Conservation (phyloP, 2,329 filamentous ascomycete genomes). For the Aspergillus intermedius region DNA sequence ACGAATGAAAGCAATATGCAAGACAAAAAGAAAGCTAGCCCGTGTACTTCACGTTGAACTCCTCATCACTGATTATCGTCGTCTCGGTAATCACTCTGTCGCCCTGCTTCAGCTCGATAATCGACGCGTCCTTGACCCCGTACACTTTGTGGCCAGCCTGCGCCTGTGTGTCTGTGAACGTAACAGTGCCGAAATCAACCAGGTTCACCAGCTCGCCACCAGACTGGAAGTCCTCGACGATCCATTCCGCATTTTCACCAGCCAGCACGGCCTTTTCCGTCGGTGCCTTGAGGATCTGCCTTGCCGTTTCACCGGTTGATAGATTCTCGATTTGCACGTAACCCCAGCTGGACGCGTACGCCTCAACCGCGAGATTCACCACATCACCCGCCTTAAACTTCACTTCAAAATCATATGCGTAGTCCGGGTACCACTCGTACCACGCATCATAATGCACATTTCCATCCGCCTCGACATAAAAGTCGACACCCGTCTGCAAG, state of each 20-base stretch:
- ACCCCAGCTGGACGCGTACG: constrained; percentile 36
- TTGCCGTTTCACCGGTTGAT: constrained; percentile 46
- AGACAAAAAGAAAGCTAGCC: background rate
- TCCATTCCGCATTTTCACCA: constrained; percentile 57
- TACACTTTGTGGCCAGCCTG: constrained; percentile 15
- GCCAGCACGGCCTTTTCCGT: constrained; percentile 39
- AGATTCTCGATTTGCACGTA: constrained; percentile 47
- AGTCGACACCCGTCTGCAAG: constrained; percentile 54
- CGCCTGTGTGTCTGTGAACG: constrained; percentile 28
- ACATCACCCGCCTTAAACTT: constrained; percentile 40
- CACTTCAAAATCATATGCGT: constrained; percentile 50
- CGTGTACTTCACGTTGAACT: constrained; percentile 21
- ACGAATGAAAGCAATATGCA: background rate
- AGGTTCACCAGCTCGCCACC: constrained; percentile 37
- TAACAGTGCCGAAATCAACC: constrained; percentile 43
- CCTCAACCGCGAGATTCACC: constrained; percentile 37
- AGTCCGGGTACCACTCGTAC: constrained; percentile 58
- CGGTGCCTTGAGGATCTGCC: constrained; percentile 46
- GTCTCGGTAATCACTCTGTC: constrained; percentile 27
- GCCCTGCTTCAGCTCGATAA: constrained; percentile 45
- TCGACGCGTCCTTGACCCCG: constrained; percentile 32
- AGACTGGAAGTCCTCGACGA: constrained; percentile 41
- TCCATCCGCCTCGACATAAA: constrained; percentile 39
- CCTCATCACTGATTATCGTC: constrained; percentile 16
- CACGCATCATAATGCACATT: constrained; percentile 47